Evolutionary conservation across 2,329 filamentous ascomycete species (phyloP), one percentile per base, ranked within the genome.

Genomic region (Exserohilum rostratum): DNA sequence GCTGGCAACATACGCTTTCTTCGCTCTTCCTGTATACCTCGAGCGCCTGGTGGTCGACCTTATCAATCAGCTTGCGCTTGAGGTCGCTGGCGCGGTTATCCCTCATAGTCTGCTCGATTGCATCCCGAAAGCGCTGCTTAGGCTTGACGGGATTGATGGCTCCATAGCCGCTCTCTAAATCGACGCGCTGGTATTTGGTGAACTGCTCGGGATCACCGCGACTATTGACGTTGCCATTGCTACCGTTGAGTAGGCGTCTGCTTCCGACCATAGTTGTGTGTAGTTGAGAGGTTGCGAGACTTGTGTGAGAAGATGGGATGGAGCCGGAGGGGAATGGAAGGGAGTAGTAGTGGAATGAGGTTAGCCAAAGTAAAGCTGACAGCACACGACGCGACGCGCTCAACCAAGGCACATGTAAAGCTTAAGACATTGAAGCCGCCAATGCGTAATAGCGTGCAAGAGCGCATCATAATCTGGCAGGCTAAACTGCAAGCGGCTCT

Each of bases 1-100:
- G 22, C 34, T 11, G n/a, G 18, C 11, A 18, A 37, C 66, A 31
- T 62, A 76, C 70, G 62, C 84, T 79, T n/a, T 81, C 77, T 2
- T 82, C 77, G 30, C 72, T 79, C 64, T 82, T 83, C 17, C 82
- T 72, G 61, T 74, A 83, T 30, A 76, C 72, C 63, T 85, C 81
- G 15, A 84, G 70, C 6, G 73, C 71, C 6, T 79, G 71, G 12
- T 76, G 72, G 31, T 83, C 75, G 31, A 84, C 76, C 25, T 77
- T 77, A 2, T 79, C 68, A 22, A 81, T 71, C 9, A 85, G 68
- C 57, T 78, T 74, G 48, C 77, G 73, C 67, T 85, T 85, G 65
- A 85, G 68, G 17, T 80, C 74, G 12, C 75, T 70, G 20, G 79
- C 74, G 22, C 77, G 76, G 37, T 76, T 69, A 53, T 80, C 75